Base-by-base conservation (phyloP, 1,284 basidiomycete species). In the Ustilago crameri region DNA sequence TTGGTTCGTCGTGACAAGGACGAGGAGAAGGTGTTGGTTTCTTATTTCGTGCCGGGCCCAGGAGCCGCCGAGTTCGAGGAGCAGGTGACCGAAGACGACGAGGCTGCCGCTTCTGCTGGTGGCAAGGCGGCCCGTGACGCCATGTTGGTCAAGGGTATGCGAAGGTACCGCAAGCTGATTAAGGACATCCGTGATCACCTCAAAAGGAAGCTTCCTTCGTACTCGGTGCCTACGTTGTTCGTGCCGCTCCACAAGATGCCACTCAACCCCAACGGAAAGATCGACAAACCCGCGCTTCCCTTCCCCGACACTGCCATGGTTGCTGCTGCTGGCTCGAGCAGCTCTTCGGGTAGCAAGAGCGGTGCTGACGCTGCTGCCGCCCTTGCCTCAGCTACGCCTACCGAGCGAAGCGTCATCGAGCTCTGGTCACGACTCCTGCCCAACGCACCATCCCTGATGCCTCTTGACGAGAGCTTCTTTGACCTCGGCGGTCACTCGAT, bases 401-500 rank as follows among this genome's bases (percentile, higher is more conserved):
- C 93, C 0, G 93, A 97, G 85, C 86, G 90, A 78, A 89, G 88
- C 1, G 89, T 98, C 15, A 49, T 81, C 89, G 90, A 79, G 86
- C 87, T 51, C 89, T 99, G 95, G 94, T 84, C 89, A 5, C 87
- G 84, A 51, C 88, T 98, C 40, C 88, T 99, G 10, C 93, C 94
- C 7, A 91, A 90, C 55, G 87, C 92, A 3, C 90, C 93, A 0
- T 85, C 88, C 9, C 88, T 90, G 2, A 90, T 98, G 46, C 91
- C 93, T 12, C 84, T 92, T 10, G 91, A 98, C 83, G 96, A 98
- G 81, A 93, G 89, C 84, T 99, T 99, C 88, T 98, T 98, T 85
- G 96, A 99, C 84, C 88, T 98, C 27, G 96, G 96, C 37, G 96
- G 96, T 2, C 96, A 99, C 85, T 98, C 96, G 14, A 98, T 99